Conservation (phyloP, 192 early-diverging fungal genomes). For the Coemansia aciculifera region DNA sequence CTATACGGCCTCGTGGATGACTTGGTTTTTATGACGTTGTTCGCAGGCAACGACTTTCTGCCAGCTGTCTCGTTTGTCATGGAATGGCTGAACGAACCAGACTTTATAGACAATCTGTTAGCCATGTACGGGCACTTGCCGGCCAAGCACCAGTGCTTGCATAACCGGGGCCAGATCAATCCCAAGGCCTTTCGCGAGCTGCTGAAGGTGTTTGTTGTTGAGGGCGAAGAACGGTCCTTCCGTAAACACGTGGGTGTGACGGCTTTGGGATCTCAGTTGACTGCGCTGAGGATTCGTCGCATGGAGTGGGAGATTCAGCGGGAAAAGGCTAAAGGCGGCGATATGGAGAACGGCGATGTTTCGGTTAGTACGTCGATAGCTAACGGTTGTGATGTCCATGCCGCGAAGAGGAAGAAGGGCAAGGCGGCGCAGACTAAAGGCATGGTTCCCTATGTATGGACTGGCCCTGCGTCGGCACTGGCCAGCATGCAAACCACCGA, state of each 20-base stretch:
- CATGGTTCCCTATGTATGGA: constrained; percentile 39
- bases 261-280: constrained; percentile 24
- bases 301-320: constrained; percentile 27
- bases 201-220: constrained; percentile 46
- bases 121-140: constrained; percentile 44
- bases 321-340: background rate
- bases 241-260: constrained; percentile 29
- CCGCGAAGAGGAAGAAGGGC: background rate
- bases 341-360: background rate
- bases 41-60: constrained; percentile 96
- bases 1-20: constrained; percentile 82
- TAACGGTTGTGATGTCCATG: background rate
- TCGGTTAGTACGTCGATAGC: background rate
- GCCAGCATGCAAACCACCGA: background rate
- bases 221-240: constrained; percentile 60
- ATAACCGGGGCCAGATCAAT: constrained; percentile 58
- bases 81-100: constrained; percentile 49
- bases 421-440: background rate
- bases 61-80: constrained; percentile 62
- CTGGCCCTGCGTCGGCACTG: constrained; percentile 5
- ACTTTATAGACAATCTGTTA: constrained; percentile 58
- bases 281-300: constrained; percentile 24
- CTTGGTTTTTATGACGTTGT: constrained; percentile 88
- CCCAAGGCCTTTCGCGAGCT: constrained; percentile 43
- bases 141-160: constrained; percentile 51